These are phyloP conservation scores for Lithospermum erythrorhizon DNA, from an alignment of 257 asterid species.

Conservation along the genomic window DNA sequence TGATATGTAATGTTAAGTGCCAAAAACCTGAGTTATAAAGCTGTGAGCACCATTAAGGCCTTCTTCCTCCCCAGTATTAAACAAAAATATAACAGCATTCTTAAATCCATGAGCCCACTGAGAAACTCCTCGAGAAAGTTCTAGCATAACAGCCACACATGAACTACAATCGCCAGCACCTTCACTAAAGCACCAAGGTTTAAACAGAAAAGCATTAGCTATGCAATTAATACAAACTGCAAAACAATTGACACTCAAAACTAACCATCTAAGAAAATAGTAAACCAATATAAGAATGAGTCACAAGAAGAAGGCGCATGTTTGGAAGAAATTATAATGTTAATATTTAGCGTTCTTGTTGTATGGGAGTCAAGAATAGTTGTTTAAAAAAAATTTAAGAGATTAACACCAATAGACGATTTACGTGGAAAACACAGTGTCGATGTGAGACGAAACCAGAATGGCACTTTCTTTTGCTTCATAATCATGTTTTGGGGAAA, in stretches of 20 bases:
- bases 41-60: conserved; percentile 98
- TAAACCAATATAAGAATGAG: background rate
- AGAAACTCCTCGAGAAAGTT: conserved; percentile 96
- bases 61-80: conserved; percentile 97
- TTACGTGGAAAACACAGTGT: conserved; percentile 82
- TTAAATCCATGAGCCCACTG: conserved; percentile 99
- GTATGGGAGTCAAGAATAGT: background rate
- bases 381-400: background rate
- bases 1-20: conserved; percentile 7
- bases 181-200: conserved; percentile 41
- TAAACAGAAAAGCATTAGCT: background rate
- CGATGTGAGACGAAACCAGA: conserved; percentile 91
- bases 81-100: conserved; percentile 71
- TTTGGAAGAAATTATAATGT: background rate
- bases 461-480: conserved; percentile 82
- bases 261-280: background rate
- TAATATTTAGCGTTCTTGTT: background rate
- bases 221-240: background rate
- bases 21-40: conserved; percentile 83
- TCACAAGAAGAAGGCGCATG: background rate
- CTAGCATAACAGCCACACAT: conserved; percentile 91
- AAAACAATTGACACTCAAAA: background rate
- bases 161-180: conserved; percentile 99
- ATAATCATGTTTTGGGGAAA: conserved; percentile 67
- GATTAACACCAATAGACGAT: background rate